These are phyloP conservation scores for Fusarium cicatricum DNA, from an alignment of 2,329 filamentous ascomycete species.

Conservation along the genomic window DNA sequence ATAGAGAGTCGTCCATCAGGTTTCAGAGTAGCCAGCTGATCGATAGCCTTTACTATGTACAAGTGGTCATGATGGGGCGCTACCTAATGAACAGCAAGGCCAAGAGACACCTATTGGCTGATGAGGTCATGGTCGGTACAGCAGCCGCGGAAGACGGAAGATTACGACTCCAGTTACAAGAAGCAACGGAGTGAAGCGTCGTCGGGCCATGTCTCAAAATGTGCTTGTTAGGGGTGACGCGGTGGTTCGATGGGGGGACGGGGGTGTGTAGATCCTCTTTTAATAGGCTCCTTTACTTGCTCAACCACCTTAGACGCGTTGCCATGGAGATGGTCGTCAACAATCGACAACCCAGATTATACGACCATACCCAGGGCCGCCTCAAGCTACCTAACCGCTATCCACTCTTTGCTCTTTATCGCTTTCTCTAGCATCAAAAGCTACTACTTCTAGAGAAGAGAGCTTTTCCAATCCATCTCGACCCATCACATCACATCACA, in stretches of 20 bases:
- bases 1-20: not conserved
- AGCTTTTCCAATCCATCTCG: not conserved
- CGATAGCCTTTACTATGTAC: too few relatives aligned
- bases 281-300: not conserved
- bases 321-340: slow-evolving; percentile 45
- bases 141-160: not conserved
- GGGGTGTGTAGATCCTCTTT: too few relatives aligned
- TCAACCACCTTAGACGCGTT: not conserved
- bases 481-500: not conserved
- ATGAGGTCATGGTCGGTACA: not conserved
- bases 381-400: slow-evolving; percentile 22
- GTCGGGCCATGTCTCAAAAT: slow-evolving; percentile 34
- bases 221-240: slow-evolving; percentile 23
- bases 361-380: slow-evolving; percentile 19
- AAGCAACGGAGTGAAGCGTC: slow-evolving; percentile 8
- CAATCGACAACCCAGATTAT: slow-evolving; percentile 36
- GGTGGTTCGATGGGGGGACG: slow-evolving; percentile 1
- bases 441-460: slow-evolving; percentile 26
- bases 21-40: too few relatives aligned
- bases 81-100: too few relatives aligned
- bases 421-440: slow-evolving; percentile 31
- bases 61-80: too few relatives aligned
- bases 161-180: slow-evolving; percentile 3
- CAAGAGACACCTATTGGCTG: too few relatives aligned
- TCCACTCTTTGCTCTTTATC: slow-evolving; percentile 37